These are phyloP conservation scores for Pseudocercospora macadamiae DNA, from an alignment of 2,329 filamentous ascomycete genomes.

Conservation along the genomic window DNA sequence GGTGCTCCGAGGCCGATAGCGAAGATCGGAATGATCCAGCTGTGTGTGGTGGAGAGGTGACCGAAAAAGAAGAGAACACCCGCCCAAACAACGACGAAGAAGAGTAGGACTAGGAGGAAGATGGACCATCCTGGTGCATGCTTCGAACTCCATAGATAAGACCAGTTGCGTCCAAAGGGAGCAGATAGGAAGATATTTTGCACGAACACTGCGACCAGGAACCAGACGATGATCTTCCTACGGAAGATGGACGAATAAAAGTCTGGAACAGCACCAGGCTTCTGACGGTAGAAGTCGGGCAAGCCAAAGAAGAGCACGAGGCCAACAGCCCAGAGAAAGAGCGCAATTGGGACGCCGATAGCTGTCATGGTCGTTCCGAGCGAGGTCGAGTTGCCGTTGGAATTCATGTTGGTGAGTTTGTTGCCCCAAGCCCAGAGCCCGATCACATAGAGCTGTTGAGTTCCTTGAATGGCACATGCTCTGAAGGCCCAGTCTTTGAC, in stretches of 20 bases:
- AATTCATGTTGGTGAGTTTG: slow-evolving; percentile 52
- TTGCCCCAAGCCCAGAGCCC: slow-evolving; percentile 70
- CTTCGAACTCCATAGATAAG: slow-evolving; percentile 62
- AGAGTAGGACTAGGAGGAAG: slow-evolving; percentile 58
- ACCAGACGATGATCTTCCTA: slow-evolving; percentile 69
- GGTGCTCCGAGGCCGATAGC: slow-evolving; percentile 67
- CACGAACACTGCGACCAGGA: slow-evolving; percentile 64
- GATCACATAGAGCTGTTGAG: slow-evolving; percentile 67
- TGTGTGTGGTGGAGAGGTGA: slow-evolving; percentile 61
- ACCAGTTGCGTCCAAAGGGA: slow-evolving; percentile 69
- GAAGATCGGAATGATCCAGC: slow-evolving; percentile 69
- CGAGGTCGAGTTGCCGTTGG: slow-evolving; percentile 43
- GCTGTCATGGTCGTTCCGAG: slow-evolving; percentile 43
- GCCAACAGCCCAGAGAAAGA: slow-evolving; percentile 61
- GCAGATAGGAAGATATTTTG: slow-evolving; percentile 70
- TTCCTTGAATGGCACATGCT: slow-evolving; percentile 67
- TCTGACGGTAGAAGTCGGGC: slow-evolving; percentile 67
- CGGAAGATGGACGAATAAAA: slow-evolving; percentile 66
- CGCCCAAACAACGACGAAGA: slow-evolving; percentile 61
- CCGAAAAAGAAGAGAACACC: slow-evolving; percentile 56
- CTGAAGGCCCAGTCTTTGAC: slow-evolving; percentile 69
- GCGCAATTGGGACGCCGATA: slow-evolving; percentile 61
- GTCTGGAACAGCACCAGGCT: slow-evolving; percentile 64
- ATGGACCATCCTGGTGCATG: slow-evolving; percentile 61
- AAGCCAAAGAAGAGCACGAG: slow-evolving; percentile 62